phyloP scores from a whole-genome alignment of 768 basidiomycete genomes.

The Pleurotus giganteus region DNA sequence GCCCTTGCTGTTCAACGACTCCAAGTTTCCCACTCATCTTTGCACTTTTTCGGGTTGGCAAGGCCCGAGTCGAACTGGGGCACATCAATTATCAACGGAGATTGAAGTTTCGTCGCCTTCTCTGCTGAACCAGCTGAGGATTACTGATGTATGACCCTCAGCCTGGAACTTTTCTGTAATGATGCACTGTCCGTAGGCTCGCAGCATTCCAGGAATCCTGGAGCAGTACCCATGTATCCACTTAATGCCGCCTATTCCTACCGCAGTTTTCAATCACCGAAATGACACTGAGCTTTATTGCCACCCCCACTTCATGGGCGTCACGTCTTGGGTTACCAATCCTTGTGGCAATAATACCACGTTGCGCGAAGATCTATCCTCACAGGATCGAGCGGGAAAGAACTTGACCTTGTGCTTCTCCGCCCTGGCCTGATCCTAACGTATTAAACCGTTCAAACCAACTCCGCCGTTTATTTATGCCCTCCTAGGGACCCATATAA shows the following conservation, averaged over 20 bases:
- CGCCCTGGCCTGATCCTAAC: slow-evolving; percentile 5
- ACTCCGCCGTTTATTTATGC: slow-evolving; percentile 6
- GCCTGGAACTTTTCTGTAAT: not conserved
- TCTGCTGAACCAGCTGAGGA: not conserved
- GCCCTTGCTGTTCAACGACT: too few species aligned
- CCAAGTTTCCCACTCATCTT: too few species aligned
- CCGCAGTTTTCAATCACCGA: slow-evolving; percentile 7
- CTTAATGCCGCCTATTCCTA: slow-evolving; percentile 2
- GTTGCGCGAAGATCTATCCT: slow-evolving; percentile 3
- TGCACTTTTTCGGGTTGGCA: too few species aligned
- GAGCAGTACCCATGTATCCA: not conserved
- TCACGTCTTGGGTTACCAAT: too few species aligned
- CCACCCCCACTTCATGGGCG: too few species aligned
- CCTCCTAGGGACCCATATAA: slow-evolving; percentile 9
- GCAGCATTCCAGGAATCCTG: not conserved
- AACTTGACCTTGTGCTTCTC: slow-evolving; percentile 1
- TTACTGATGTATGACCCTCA: not conserved
- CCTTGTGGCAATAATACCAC: not conserved
- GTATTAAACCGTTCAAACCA: not conserved
- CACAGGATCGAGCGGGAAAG: not conserved
- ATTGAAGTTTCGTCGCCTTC: slow-evolving; percentile 2
- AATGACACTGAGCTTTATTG: too few species aligned
- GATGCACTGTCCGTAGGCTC: not conserved
- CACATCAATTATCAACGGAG: not conserved
- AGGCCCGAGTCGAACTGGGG: not conserved